phyloP scores from a whole-genome alignment of 495 filamentous ascomycete species.

The Penicillium verhagenii region DNA sequence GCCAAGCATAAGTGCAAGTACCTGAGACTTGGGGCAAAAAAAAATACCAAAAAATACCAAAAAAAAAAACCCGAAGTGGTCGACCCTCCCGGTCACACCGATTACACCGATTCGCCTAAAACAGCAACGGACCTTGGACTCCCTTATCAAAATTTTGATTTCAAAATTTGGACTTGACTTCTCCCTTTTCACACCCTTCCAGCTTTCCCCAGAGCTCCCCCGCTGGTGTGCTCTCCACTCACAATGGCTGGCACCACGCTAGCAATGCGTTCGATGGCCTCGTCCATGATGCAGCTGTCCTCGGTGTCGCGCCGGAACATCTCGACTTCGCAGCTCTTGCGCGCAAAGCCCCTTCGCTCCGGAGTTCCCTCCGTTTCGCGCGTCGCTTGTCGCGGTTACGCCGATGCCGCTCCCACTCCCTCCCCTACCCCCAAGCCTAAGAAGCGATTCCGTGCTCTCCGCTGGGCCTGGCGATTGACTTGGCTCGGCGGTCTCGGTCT shows the following conservation, averaged over 20 bases:
- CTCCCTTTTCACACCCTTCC: slow-evolving; percentile 15
- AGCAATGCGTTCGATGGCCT: slow-evolving; percentile 38
- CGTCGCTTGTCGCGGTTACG: slow-evolving; percentile 39
- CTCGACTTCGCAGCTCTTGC: slow-evolving; percentile 28
- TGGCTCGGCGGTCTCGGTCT: slow-evolving; percentile 68
- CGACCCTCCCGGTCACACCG: background rate
- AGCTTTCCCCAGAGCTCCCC: slow-evolving; percentile 15
- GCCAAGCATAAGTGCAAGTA: background rate
- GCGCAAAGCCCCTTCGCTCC: slow-evolving; percentile 28
- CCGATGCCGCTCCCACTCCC: slow-evolving; percentile 38
- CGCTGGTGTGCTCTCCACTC: slow-evolving; percentile 11
- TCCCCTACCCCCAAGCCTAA: slow-evolving; percentile 41
- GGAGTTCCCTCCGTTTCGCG: slow-evolving; percentile 30
- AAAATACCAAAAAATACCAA: background rate
- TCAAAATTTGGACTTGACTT: slow-evolving; percentile 16
- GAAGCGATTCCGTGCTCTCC: slow-evolving; percentile 52
- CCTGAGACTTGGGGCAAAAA: background rate
- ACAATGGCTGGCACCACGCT: slow-evolving; percentile 45
- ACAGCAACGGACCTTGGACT: slow-evolving; percentile 29
- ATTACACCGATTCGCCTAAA: slow-evolving; percentile 48
- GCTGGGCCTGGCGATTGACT: slow-evolving; percentile 74
- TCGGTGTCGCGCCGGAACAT: slow-evolving; percentile 44
- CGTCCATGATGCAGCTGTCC: slow-evolving; percentile 40
- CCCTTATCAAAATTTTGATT: slow-evolving; percentile 29
- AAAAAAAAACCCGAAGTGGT: background rate